These are phyloP conservation scores for Yamadazyma taylorii DNA, from an alignment of 1,139 yeast species.

Conservation along the genomic window DNA sequence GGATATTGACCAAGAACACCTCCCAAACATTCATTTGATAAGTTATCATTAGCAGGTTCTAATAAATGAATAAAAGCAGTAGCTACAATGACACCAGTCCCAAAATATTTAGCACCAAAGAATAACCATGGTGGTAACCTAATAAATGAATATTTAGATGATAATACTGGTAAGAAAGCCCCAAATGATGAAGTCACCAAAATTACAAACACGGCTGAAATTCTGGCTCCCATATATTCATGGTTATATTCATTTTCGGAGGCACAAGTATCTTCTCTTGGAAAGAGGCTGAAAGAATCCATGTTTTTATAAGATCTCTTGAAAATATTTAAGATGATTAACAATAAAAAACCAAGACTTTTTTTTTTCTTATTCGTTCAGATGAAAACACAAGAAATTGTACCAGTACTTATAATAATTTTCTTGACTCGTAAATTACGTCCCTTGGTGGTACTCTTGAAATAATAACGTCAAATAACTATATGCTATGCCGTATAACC, in stretches of 20 bases:
- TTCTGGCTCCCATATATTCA: conserved; percentile 57
- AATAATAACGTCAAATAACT: too few relatives aligned
- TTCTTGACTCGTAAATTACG: too few relatives aligned
- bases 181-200: conserved; percentile 57
- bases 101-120: conserved; percentile 77
- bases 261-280: conserved; percentile 34
- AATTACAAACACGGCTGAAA: conserved; percentile 72
- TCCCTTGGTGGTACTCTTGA: too few relatives aligned
- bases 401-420: too few relatives aligned
- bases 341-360: too few relatives aligned
- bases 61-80: conserved; percentile 85
- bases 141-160: conserved; percentile 54
- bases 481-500: too few relatives aligned
- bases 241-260: conserved; percentile 41
- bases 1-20: conserved; percentile 37
- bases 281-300: neutral
- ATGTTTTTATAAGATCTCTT: neutral
- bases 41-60: conserved; percentile 67
- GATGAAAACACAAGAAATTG: too few relatives aligned
- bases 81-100: conserved; percentile 90
- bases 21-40: conserved; percentile 36
- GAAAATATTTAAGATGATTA: too few relatives aligned
- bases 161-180: conserved; percentile 58
- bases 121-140: conserved; percentile 61
- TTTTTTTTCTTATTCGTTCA: too few relatives aligned